Evolutionary conservation across 2,329 filamentous ascomycete species (phyloP), one percentile per base, ranked within the genome.

Genomic region (Coniochaeta ligniaria): DNA sequence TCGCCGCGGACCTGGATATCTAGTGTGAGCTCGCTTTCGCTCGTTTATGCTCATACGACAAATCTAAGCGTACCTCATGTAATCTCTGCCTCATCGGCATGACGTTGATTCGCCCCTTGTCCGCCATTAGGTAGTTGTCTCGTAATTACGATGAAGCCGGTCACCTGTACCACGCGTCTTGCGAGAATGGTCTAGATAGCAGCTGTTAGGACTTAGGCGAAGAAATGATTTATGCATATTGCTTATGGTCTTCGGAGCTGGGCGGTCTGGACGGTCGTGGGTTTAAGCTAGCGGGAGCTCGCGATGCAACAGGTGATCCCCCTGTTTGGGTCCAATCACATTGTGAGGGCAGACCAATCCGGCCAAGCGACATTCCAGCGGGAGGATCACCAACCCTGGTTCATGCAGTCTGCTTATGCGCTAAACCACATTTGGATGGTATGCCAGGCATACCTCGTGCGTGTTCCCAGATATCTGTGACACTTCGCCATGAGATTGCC

Each of bases 21-120:
- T 64, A 60, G 28, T 64, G 61, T 56, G 41, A 59, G 50, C 60
- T 61, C 58, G 31, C 58, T 60, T 45, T 20, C 56, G 35, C 45
- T 41, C 45, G 61, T 57, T 50, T 64, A 70, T 66, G 50, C 67
- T 75, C 73, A 70, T 76, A 73, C 61, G 70, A 70, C 65, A 9
- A 52, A 50, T 28, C 22, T n/a, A 50, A 16, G 41, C 26, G 11
- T 52, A 52, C 47, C 24, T 52, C 47, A 17, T 52, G 26, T 24
- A 52, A 12, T 24, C 31, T 28, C 26, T 52, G 47, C 24, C 47
- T 52, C 47, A 52, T 28, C 3, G 47, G 47, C 12, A 52, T 9
- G 6, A 52, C 47, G 14, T 22, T 31, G 47, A 52, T 52, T 17
- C 12, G 47, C 5, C 26, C 24, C 12, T n/a, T 26, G 47, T 52